phyloP scores from a whole-genome alignment of 495 filamentous ascomycete species.

The Penicillium odoratum region DNA sequence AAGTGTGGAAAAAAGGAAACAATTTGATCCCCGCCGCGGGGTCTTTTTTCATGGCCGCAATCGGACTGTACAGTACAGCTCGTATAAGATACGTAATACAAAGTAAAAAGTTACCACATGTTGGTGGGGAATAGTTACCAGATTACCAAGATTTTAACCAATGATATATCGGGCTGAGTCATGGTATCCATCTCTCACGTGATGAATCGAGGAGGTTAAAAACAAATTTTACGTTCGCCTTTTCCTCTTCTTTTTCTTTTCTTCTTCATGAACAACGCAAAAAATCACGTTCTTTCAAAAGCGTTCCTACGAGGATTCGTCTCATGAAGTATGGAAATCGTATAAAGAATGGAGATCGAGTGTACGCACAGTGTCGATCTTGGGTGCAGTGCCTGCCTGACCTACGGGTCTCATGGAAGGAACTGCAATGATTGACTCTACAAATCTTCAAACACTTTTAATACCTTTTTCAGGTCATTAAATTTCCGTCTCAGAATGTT shows the following conservation, averaged over 20 bases:
- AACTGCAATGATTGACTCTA: conserved; percentile 71
- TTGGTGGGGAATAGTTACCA: background rate
- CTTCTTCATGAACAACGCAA: conserved; percentile 66
- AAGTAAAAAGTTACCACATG: background rate
- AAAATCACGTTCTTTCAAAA: conserved; percentile 63
- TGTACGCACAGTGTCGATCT: conserved; percentile 55
- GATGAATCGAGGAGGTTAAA: conserved; percentile 17
- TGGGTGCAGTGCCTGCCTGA: conserved; percentile 64
- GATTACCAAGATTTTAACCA: background rate
- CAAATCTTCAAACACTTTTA: conserved; percentile 34
- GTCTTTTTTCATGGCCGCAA: conserved; percentile 24
- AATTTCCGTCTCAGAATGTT: background rate
- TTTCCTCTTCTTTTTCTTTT: conserved; percentile 32
- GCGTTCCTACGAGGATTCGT: conserved; percentile 57
- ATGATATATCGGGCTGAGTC: background rate
- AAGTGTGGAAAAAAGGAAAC: conserved; percentile 25
- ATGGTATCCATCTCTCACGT: conserved; percentile 13
- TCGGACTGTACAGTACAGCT: conserved; percentile 16
- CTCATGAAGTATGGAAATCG: conserved; percentile 65
- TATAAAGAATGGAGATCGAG: conserved; percentile 65
- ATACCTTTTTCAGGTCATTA: background rate
- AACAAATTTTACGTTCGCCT: conserved; percentile 14
- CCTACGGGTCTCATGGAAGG: conserved; percentile 49
- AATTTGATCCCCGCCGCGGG: conserved; percentile 28
- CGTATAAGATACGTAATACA: conserved; percentile 6